Percentiles rank a stretch among this genome's conserved stretches.
phyloP scores from a whole-genome alignment of 495 filamentous ascomycete species.

The Trichoderma reesei region DNA sequence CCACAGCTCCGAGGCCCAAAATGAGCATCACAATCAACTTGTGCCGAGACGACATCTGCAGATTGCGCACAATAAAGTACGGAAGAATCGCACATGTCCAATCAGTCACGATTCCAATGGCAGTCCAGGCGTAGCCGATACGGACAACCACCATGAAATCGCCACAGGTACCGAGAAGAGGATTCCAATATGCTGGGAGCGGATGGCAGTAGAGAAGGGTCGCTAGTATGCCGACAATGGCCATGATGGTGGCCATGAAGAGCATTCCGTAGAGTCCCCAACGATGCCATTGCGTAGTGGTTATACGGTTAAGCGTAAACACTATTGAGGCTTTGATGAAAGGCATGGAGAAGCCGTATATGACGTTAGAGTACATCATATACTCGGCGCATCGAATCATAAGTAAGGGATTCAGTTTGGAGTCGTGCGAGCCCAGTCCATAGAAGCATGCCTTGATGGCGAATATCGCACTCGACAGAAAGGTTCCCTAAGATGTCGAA shows the following conservation, averaged over 20 bases:
- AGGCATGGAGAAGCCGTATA: constrained; percentile 12
- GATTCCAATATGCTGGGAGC: constrained; percentile 9
- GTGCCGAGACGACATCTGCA: constrained; percentile 6
- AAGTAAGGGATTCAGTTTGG: neutral
- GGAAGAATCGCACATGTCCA: constrained; percentile 12
- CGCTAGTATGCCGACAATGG: constrained; percentile 9
- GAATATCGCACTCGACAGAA: constrained; percentile 10
- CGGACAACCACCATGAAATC: constrained; percentile 11
- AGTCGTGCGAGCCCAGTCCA: constrained; percentile 5
- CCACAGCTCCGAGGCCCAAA: too few relatives aligned
- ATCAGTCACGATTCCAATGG: constrained; percentile 10
- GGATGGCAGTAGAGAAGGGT: constrained; percentile 11
- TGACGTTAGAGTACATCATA: constrained; percentile 2
- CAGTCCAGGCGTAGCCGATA: constrained; percentile 11
- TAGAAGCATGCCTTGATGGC: constrained; percentile 8
- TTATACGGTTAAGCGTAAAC: constrained; percentile 4
- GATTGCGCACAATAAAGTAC: constrained; percentile 10
- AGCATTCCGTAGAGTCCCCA: constrained; percentile 9
- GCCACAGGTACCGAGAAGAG: constrained; percentile 9
- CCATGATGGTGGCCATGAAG: constrained; percentile 10
- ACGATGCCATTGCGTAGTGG: neutral
- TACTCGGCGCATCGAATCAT: constrained; percentile 12
- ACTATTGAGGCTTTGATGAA: constrained; percentile 10
- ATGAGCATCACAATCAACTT: neutral
- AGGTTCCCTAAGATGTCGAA: neutral